Evolutionary conservation across 192 early-diverging fungal genomes (phyloP), one percentile per base, ranked within the genome.

Genomic region (Ambispora gerdemannii): DNA sequence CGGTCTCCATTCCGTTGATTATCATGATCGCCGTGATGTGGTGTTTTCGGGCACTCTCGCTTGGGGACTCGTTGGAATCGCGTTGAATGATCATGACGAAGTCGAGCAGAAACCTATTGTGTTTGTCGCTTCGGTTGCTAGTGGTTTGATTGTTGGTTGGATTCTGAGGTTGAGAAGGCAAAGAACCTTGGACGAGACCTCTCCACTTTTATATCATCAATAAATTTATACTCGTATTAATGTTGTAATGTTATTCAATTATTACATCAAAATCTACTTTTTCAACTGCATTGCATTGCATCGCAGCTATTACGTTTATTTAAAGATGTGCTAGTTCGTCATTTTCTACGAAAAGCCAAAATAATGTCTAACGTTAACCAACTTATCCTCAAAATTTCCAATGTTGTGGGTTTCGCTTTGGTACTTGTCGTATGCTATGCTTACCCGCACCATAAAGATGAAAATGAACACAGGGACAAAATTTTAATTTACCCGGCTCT

Each of bases 1-100:
- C 0, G 59, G 67, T 33, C 20, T 71, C 43, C 52, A 58, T 38
- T 67, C 74, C 20, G 67, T 71, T 51, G 76, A 80, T 43, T 79
- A 81, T 64, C 71, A 75, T 34, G 58, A 75, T 30, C 70, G 75
- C 17, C 52, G 76, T 47, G 80, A 79, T 67, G 74, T 71, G 69
- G 50, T 78, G 22, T 81, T 67, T 32, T 72, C 77, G 34, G 49
- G 50, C 20, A 76, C 77, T 20, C 68, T 78, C 59, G 77, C 70
- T 63, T 81, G 80, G 80, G 70, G 38, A 67, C 25, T 43, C 24
- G 4, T 61, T 43, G 33, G 50, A 20, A 72, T 72, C 43, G 51
- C 67, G 0, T 3, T 38, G 36, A 36, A 13, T 52, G 31, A 55
- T 30, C 31, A 69, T 19, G 35, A 69, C 28, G 15, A 15, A 8